Evolutionary conservation across 2,329 filamentous ascomycete species (phyloP).

Genomic region (Botrytis tulipae): DNA sequence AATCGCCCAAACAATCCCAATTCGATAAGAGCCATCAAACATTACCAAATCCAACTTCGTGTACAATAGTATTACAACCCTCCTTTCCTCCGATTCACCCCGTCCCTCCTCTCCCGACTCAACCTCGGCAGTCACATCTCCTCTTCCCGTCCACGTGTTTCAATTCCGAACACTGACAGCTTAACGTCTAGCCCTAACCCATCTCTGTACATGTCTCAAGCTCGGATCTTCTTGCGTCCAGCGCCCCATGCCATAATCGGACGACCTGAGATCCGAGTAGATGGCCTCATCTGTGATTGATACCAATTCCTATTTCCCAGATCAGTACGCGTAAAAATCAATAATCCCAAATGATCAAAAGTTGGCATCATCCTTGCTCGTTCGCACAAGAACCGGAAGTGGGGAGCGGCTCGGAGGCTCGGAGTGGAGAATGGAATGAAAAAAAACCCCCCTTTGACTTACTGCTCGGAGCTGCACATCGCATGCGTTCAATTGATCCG

Average conservation of each 20-base stretch:
- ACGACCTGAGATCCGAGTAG: slow-evolving; percentile 53
- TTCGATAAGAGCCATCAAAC: neutral
- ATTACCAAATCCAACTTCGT: neutral
- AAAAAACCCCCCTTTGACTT: slow-evolving; percentile 37
- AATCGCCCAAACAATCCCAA: neutral
- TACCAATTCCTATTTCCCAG: slow-evolving; percentile 48
- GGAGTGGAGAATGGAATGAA: neutral
- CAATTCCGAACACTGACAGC: neutral
- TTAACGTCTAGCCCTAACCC: slow-evolving; percentile 48
- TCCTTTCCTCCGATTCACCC: neutral
- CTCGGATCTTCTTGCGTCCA: slow-evolving; percentile 64
- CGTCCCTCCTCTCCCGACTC: neutral
- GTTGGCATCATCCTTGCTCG: neutral
- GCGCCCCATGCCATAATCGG: slow-evolving; percentile 55
- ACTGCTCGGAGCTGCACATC: slow-evolving; percentile 58
- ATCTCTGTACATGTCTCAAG: slow-evolving; percentile 55
- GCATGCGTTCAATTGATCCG: slow-evolving; percentile 51
- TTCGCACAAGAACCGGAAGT: neutral
- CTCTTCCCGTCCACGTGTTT: neutral
- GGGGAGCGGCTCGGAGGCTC: neutral
- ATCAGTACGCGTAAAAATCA: neutral
- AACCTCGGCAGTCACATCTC: neutral
- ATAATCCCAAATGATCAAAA: neutral
- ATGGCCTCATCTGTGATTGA: slow-evolving; percentile 58
- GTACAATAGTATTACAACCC: slow-evolving; percentile 2